Conservation (phyloP, 768 basidiomycete species). For the Boletus edulis region DNA sequence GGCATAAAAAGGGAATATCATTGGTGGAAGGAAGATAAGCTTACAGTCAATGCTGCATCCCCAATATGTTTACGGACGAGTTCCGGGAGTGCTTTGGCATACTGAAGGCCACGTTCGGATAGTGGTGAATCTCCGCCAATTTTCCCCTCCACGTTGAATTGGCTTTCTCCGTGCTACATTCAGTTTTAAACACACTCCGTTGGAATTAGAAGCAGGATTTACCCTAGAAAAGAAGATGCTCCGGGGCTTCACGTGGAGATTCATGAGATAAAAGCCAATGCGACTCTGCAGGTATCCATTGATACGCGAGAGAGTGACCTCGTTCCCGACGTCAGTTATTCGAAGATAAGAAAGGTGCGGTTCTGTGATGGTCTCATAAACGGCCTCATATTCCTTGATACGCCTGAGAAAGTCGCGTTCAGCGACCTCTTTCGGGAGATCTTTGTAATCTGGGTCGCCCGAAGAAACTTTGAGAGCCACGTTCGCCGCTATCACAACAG, state of each 20-base stretch:
- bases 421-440: constrained; percentile 80
- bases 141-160: constrained; percentile 93
- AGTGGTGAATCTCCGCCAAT: constrained; percentile 96
- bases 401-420: constrained; percentile 87
- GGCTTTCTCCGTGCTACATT: constrained; percentile 91
- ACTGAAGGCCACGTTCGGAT: constrained; percentile 80
- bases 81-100: constrained; percentile 81
- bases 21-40: constrained; percentile 18
- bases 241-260: constrained; percentile 93
- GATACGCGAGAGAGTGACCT: constrained; percentile 83
- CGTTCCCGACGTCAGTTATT: constrained; percentile 90
- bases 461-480: constrained; percentile 93
- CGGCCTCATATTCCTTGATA: constrained; percentile 90
- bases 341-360: constrained; percentile 86
- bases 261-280: constrained; percentile 98
- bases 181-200: constrained; percentile 1
- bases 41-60: constrained; percentile 79
- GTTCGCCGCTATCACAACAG: constrained; percentile 91
- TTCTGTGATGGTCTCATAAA: constrained; percentile 95
- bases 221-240: constrained; percentile 96
- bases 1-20: neutral
- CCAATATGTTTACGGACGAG: constrained; percentile 91
- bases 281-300: constrained; percentile 96
- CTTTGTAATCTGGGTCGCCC: constrained; percentile 97
- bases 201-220: constrained; percentile 27